Percentiles rank a stretch among this genome's conserved stretches.
These are phyloP conservation scores for Inga leiocalycina DNA, from an alignment of 306 rosid species.

Conservation along the genomic window DNA sequence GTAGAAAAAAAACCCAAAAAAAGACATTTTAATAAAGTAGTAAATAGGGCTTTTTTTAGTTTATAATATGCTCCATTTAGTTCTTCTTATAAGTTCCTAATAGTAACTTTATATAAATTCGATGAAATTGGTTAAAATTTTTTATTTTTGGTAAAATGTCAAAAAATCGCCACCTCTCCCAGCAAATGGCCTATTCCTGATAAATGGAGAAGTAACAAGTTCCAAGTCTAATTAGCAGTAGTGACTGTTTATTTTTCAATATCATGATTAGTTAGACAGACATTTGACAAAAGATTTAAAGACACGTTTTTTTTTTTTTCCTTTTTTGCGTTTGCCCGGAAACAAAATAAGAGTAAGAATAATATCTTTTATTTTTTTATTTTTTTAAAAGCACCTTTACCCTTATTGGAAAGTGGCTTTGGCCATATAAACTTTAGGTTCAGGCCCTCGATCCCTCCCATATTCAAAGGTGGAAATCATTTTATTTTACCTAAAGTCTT, in stretches of 20 bases:
- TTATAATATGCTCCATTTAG: no score
- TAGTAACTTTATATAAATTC: no score
- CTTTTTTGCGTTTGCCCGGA: neutral
- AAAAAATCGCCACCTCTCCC: no score
- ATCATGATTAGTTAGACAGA: neutral
- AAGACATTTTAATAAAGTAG: no score
- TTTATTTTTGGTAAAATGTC: no score
- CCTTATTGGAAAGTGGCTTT: constrained; percentile 37
- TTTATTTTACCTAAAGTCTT: neutral
- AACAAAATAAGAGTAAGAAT: neutral
- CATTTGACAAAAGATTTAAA: neutral
- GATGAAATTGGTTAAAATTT: no score
- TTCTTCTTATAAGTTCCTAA: no score
- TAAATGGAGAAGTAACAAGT: neutral
- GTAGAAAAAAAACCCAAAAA: no score
- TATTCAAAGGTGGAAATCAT: neutral
- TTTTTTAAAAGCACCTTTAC: constrained; percentile 8
- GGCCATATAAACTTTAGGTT: neutral
- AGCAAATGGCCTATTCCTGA: no score
- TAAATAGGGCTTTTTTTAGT: no score
- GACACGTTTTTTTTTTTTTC: neutral
- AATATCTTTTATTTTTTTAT: neutral
- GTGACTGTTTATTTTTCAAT: neutral
- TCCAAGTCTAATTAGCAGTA: neutral
- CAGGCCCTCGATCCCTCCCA: neutral